These are phyloP conservation scores for Globisporangium nunn DNA, from an alignment of 352 stramenopile species.

Conservation along the genomic window DNA sequence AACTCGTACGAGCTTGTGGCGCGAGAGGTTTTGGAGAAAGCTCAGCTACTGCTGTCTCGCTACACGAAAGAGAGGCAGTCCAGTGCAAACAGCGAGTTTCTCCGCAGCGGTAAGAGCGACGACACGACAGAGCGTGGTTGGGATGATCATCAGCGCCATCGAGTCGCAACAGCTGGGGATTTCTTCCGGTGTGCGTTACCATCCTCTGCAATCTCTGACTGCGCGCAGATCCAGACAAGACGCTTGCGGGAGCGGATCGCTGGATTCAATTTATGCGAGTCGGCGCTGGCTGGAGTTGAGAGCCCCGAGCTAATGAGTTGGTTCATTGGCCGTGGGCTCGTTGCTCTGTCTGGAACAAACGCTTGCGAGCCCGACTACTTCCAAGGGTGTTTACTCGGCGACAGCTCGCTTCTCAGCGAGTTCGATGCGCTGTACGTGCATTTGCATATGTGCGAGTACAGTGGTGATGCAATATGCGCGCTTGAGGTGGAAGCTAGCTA, in stretches of 20 bases:
- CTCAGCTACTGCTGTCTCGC: constrained; percentile 23
- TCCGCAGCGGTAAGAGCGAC: background rate
- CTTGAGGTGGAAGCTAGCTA: background rate
- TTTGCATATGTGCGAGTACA: background rate
- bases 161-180: constrained; percentile 13
- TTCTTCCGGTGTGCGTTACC: constrained; percentile 25
- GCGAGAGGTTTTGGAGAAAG: constrained; percentile 19
- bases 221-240: constrained; percentile 19
- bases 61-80: constrained; percentile 9
- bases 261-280: constrained; percentile 24
- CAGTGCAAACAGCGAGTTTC: background rate
- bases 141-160: background rate
- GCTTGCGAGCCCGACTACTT: constrained; percentile 11
- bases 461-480: background rate
- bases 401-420: constrained; percentile 9
- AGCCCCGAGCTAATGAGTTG: constrained; percentile 20
- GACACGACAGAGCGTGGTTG: background rate
- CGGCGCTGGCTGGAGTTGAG: constrained; percentile 14
- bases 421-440: constrained; percentile 13
- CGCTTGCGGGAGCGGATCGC: constrained; percentile 29
- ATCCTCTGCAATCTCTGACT: constrained; percentile 21
- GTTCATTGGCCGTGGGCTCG: constrained; percentile 29
- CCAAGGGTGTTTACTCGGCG: constrained; percentile 12
- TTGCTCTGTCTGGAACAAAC: constrained; percentile 20
- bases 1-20: constrained; percentile 27